Conservation (phyloP, 306 rosid species). For the Begonia peltatifolia region DNA sequence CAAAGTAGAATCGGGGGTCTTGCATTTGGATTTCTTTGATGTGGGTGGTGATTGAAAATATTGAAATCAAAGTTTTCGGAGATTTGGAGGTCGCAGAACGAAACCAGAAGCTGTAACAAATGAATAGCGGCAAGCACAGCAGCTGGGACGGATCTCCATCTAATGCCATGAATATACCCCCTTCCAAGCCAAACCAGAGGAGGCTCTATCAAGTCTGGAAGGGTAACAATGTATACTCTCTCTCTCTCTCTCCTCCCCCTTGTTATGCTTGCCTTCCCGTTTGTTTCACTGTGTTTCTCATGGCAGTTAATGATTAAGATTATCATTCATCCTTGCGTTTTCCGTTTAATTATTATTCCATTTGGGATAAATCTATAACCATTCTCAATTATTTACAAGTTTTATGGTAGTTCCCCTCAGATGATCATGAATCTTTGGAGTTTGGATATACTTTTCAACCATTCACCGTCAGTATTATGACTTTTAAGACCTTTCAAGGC, state of each 20-base stretch:
- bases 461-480: too few species aligned
- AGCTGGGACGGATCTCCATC: constrained; percentile 17
- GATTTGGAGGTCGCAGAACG: constrained; percentile 6
- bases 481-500: too few species aligned
- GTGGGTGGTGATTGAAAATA: constrained; percentile 1
- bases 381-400: too few species aligned
- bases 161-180: constrained; percentile 8
- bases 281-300: too few species aligned
- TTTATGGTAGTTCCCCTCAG: too few species aligned
- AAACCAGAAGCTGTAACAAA: background rate
- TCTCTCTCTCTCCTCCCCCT: background rate
- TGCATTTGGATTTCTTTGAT: constrained; percentile 3
- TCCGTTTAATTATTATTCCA: too few species aligned
- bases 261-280: too few species aligned
- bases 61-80: background rate
- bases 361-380: too few species aligned
- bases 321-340: too few species aligned
- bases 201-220: constrained; percentile 18
- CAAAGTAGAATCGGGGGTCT: background rate
- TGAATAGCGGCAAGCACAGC: background rate
- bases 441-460: too few species aligned
- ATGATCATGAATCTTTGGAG: too few species aligned
- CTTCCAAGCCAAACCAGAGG: constrained; percentile 5
- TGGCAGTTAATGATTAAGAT: too few species aligned
- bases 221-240: constrained; percentile 12